Base-by-base conservation (phyloP, 352 stramenopile species). In the Pythium sp. region DNA sequence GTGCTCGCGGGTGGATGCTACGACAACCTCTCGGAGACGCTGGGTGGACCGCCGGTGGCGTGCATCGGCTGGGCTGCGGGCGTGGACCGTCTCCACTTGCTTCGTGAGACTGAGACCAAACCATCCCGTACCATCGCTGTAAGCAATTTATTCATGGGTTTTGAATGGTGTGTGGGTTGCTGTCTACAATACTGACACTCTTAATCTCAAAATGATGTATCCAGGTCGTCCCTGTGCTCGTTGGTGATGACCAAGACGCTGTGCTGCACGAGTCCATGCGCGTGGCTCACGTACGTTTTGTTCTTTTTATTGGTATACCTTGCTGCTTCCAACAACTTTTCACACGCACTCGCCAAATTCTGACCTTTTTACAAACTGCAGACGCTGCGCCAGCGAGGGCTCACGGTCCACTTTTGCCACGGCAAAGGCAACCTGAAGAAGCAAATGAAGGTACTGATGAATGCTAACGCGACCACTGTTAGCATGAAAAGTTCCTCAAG, bases 21-120 rank as follows among this genome's bases (percentile, higher is more conserved):
- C 67, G 86, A 95, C 69, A 81, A 82, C 20, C 70, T 96, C 41
- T 79, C 75, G 1, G 84, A 91, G 57, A 79, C 82, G 6, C 69
- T 96, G 20, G 86, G 86, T 46, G 89, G 87, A 1, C 73, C 83
- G 9, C 49, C 72, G 12, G 79, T 82, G 12, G 71, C 82, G 63
- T 95, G 87, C 56, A 89, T 95, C 22, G 89, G 89, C 15, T 96
- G 89, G 89, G 89, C 89, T 6, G 89, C 89, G 46, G 89, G 89
- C 11, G 75, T 96, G n/a, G 87, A 96, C 61, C 81, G 89, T 11
- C 70, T 96, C 15, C 79, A 78, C 58, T 68, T 94, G 9, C 79
- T 95, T 53, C 76, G 79, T 15, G 76, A 88, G 36, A 65, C 76
- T 7, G 30, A 56, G 18, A 55, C 47, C 6, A 41, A 77, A 3